phyloP scores from a whole-genome alignment of 2,329 filamentous ascomycete species.

The Emmonsiellopsis sp. region DNA sequence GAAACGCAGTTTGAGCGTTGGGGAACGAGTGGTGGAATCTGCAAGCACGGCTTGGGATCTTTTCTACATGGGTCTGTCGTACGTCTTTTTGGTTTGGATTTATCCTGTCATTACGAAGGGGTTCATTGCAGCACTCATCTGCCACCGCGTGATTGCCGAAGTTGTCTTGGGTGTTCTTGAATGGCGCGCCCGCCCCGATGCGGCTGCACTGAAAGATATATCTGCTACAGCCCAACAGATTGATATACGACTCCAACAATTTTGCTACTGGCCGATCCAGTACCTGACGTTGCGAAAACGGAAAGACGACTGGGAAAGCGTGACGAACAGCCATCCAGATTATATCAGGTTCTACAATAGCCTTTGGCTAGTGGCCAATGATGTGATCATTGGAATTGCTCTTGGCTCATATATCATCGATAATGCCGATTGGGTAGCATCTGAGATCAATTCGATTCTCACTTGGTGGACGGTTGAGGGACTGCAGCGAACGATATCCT shows the following conservation, averaged over 20 bases:
- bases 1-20: slow-evolving; percentile 81
- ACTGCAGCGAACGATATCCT: slow-evolving; percentile 77
- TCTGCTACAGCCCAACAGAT: slow-evolving; percentile 96
- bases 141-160: slow-evolving; percentile 73
- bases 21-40: slow-evolving; percentile 87
- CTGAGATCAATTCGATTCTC: slow-evolving; percentile 66
- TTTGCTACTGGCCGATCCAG: slow-evolving; percentile 98
- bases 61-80: slow-evolving; percentile 57
- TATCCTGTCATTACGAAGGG: slow-evolving; percentile 64
- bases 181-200: slow-evolving; percentile 69
- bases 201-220: slow-evolving; percentile 83
- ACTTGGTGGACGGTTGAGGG: slow-evolving; percentile 79
- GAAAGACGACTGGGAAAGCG: slow-evolving; percentile 88
- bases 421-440: slow-evolving; percentile 75
- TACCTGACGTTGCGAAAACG: slow-evolving; percentile 83
- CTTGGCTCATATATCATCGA: slow-evolving; percentile 95
- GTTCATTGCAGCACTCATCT: slow-evolving; percentile 70
- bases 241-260: slow-evolving; percentile 92
- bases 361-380: slow-evolving; percentile 95
- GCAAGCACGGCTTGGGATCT: slow-evolving; percentile 78
- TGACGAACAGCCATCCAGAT: slow-evolving; percentile 89
- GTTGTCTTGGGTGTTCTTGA: slow-evolving; percentile 69
- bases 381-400: slow-evolving; percentile 96
- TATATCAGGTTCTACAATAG: slow-evolving; percentile 99
- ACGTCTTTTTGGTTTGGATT: slow-evolving; percentile 62